phyloP scores from a whole-genome alignment of 1,284 basidiomycete species.

The Paramarasmius palmivorus region DNA sequence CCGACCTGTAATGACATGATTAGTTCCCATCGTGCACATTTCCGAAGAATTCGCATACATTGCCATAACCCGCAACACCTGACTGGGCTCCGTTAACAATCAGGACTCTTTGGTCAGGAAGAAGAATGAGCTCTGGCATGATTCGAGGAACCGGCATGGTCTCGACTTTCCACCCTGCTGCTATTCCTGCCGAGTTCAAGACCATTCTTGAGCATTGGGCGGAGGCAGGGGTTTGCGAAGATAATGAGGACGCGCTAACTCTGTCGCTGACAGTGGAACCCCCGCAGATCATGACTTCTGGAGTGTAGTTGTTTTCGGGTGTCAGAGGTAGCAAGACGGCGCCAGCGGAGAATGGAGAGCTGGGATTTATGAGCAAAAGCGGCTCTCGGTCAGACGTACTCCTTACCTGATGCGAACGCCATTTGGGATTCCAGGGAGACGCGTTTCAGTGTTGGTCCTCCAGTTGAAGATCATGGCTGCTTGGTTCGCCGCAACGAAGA shows the following conservation, averaged over 20 bases:
- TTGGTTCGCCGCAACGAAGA: constrained; percentile 57
- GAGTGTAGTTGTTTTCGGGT: constrained; percentile 27
- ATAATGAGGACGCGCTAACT: constrained; percentile 25
- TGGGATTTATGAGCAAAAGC: constrained; percentile 1
- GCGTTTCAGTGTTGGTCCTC: constrained; percentile 43
- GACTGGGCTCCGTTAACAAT: constrained; percentile 41
- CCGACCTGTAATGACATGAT: constrained; percentile 34
- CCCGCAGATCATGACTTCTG: constrained; percentile 47
- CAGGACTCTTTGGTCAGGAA: constrained; percentile 48
- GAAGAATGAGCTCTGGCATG: constrained; percentile 43
- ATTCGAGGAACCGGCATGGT: constrained; percentile 30
- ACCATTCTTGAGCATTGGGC: constrained; percentile 38
- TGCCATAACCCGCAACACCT: constrained; percentile 61
- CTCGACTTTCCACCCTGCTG: constrained; percentile 30
- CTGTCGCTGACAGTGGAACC: constrained; percentile 30
- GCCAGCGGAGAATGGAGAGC: constrained; percentile 54
- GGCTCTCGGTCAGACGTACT: background rate
- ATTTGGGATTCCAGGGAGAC: constrained; percentile 51
- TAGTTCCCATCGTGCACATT: constrained; percentile 18
- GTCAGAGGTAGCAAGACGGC: constrained; percentile 38
- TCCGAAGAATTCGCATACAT: constrained; percentile 32
- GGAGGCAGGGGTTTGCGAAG: constrained; percentile 33
- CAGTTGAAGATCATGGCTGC: constrained; percentile 57
- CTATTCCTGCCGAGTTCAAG: constrained; percentile 29
- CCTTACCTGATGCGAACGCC: constrained; percentile 47